Conservation (phyloP, 306 rosid species). For the Ammopiptanthus mongolicus region DNA sequence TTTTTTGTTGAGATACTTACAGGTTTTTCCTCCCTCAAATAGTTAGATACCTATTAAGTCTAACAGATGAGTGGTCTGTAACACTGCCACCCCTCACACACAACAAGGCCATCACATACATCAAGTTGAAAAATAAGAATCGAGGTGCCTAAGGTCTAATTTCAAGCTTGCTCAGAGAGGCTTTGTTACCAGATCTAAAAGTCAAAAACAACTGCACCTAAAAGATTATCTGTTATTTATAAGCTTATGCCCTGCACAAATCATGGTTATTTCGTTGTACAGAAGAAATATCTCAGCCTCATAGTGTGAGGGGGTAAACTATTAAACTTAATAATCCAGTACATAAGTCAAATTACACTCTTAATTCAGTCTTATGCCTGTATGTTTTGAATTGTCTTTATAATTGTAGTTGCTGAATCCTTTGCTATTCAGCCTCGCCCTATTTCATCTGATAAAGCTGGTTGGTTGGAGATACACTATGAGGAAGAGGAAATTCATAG, state of each 20-base stretch:
- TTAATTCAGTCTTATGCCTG: neutral
- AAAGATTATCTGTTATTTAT: neutral
- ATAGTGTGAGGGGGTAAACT: neutral
- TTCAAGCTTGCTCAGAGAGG: neutral
- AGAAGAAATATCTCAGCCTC: neutral
- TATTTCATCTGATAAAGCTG: too few species aligned
- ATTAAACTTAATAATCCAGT: neutral
- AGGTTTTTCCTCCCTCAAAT: neutral
- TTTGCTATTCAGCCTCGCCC: neutral
- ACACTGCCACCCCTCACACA: neutral
- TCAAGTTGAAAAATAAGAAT: neutral
- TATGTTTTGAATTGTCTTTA: neutral
- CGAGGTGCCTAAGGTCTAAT: neutral
- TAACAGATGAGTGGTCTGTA: neutral
- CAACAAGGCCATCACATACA: neutral
- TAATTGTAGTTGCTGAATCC: neutral
- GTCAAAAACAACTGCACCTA: neutral
- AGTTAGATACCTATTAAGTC: neutral
- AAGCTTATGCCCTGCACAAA: neutral
- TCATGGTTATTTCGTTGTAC: neutral
- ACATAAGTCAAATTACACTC: neutral
- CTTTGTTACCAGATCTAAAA: neutral
- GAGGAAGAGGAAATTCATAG: too few species aligned
- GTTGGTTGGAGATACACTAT: too few species aligned
- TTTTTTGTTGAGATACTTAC: neutral